phyloP scores from a whole-genome alignment of 2,329 filamentous ascomycete genomes.

The Fusarium hainanense region DNA sequence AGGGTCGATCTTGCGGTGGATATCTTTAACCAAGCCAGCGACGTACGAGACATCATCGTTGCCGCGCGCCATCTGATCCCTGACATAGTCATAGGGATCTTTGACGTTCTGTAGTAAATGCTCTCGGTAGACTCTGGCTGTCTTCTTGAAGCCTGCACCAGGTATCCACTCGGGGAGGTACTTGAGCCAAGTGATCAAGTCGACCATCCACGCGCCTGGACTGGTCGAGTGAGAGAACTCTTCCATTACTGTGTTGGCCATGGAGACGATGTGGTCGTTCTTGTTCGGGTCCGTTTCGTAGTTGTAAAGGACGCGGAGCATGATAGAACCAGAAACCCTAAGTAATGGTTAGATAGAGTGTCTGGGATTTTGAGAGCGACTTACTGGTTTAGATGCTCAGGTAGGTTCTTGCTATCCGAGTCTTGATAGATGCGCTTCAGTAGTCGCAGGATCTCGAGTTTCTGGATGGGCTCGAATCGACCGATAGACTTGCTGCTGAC shows the following conservation, averaged over 20 bases:
- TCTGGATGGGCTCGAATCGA: slow-evolving; percentile 8
- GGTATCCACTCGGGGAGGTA: slow-evolving; percentile 15
- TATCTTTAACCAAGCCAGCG: not conserved
- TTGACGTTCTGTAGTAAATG: not conserved
- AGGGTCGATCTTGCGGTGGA: not conserved
- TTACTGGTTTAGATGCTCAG: slow-evolving; percentile 12
- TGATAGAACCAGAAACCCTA: slow-evolving; percentile 12
- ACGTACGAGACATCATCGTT: slow-evolving; percentile 15
- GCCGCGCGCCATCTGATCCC: not conserved
- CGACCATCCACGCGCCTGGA: slow-evolving; percentile 15
- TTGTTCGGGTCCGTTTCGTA: not conserved
- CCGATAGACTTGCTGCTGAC: slow-evolving; percentile 18
- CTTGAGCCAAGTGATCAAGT: slow-evolving; percentile 7
- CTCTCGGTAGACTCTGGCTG: not conserved
- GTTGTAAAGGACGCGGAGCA: slow-evolving; percentile 21
- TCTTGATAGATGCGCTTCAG: not conserved
- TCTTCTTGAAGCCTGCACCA: not conserved
- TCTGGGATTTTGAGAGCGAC: rapidly evolving
- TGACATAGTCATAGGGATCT: slow-evolving; percentile 5
- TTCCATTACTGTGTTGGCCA: slow-evolving; percentile 16
- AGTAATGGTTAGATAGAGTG: not conserved
- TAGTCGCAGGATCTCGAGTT: not conserved
- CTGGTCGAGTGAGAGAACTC: slow-evolving; percentile 18
- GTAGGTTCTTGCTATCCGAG: not conserved
- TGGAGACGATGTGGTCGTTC: slow-evolving; percentile 10